Evolutionary conservation across 257 asterid species (phyloP).

Genomic region (Nicotiana sylvestris): DNA sequence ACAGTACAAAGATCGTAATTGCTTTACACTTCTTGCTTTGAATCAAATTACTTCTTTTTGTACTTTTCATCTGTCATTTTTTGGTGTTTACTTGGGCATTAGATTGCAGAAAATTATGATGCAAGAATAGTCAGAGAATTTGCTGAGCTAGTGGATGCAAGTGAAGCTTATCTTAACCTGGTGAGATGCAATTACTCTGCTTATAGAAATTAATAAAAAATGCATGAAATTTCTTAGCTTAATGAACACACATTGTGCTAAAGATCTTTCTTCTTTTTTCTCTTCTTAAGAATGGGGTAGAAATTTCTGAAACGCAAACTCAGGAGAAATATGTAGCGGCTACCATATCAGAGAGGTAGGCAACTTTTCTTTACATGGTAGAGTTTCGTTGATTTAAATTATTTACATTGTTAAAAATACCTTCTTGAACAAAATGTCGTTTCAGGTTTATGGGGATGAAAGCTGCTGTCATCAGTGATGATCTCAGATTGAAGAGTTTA

Average conservation of each 20-base stretch:
- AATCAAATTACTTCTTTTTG: neutral
- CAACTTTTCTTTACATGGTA: neutral
- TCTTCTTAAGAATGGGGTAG: slow-evolving; percentile 29
- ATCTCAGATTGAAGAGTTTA: slow-evolving; percentile 41
- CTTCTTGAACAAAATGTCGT: neutral
- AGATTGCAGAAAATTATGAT: slow-evolving; percentile 72
- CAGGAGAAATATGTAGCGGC: slow-evolving; percentile 29
- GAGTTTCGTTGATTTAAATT: neutral
- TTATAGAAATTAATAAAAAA: neutral
- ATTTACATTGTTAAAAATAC: neutral
- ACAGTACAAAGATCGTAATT: neutral
- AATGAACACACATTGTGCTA: slow-evolving; percentile 17
- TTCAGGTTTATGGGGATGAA: slow-evolving; percentile 89
- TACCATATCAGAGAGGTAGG: slow-evolving; percentile 62
- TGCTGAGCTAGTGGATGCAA: slow-evolving; percentile 66
- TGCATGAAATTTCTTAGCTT: neutral
- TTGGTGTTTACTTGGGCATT: slow-evolving; percentile 36
- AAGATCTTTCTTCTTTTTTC: neutral
- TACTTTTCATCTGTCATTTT: slow-evolving; percentile 7
- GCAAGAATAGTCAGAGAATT: slow-evolving; percentile 61
- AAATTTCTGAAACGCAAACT: slow-evolving; percentile 22
- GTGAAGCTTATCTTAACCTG: slow-evolving; percentile 39
- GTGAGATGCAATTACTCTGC: slow-evolving; percentile 32
- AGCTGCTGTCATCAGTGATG: slow-evolving; percentile 58
- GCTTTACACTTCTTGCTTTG: neutral